phyloP scores from a whole-genome alignment of 2,329 filamentous ascomycete genomes.

The Colletotrichum cordylinicola region DNA sequence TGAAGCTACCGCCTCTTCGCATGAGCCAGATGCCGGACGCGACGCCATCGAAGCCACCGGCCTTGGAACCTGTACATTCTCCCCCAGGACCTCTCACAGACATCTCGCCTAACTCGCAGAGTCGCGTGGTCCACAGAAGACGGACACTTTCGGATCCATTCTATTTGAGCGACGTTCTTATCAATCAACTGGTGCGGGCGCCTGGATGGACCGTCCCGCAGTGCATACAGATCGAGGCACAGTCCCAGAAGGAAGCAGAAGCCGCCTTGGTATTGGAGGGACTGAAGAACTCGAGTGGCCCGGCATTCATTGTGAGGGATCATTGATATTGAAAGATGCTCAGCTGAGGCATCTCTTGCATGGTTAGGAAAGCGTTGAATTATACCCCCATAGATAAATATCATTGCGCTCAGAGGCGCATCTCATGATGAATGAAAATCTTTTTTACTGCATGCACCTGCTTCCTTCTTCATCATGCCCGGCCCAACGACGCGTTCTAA shows the following conservation, averaged over 20 bases:
- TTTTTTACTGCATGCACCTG: background rate
- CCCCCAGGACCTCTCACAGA: background rate
- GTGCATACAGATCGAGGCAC: background rate
- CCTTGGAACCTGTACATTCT: constrained; percentile 1
- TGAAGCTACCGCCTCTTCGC: background rate
- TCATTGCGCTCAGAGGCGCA: background rate
- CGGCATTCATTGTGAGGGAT: background rate
- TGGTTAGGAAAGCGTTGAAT: background rate
- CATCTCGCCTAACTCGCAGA: constrained; percentile 1
- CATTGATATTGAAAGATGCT: background rate
- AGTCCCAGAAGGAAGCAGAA: background rate
- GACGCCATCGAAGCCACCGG: background rate
- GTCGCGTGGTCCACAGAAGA: background rate
- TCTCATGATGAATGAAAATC: background rate
- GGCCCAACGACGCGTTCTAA: background rate
- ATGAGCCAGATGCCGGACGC: background rate
- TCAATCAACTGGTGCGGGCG: background rate
- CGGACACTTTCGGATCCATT: background rate
- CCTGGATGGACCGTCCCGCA: background rate
- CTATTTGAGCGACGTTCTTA: background rate
- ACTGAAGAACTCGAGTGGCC: background rate
- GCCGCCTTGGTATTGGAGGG: background rate
- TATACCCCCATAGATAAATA: constrained; percentile 1
- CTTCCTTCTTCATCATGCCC: background rate
- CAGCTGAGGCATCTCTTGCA: background rate